A percentile compares a stretch with the other conserved stretches of the same genome.
Evolutionary conservation across 2,329 filamentous ascomycete species (phyloP).

Genomic region (Epichloe sibirici): DNA sequence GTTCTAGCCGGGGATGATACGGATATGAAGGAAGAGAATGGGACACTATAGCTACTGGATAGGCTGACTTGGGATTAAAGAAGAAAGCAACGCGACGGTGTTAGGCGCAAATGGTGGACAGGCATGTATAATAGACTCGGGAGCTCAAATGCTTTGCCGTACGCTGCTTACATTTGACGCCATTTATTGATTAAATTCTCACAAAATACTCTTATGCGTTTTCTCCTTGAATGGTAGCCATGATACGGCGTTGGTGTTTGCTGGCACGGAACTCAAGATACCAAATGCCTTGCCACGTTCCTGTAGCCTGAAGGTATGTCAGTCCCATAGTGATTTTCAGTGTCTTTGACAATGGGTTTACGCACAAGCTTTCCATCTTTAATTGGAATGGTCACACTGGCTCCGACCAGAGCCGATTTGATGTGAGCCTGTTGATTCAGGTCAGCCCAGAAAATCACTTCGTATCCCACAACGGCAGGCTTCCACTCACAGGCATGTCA

Average conservation of each 20-base stretch:
- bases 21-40: conserved; percentile 44
- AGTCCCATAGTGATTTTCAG: not conserved
- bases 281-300: conserved; percentile 83
- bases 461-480: not conserved
- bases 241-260: conserved; percentile 68
- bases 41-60: conserved; percentile 17
- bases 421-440: conserved; percentile 58
- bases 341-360: conserved; percentile 4
- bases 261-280: conserved; percentile 76
- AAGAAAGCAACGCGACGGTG: conserved; percentile 18
- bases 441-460: not conserved
- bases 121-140: conserved; percentile 6
- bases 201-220: conserved; percentile 28
- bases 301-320: conserved; percentile 34
- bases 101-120: conserved; percentile 19
- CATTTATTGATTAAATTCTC: not conserved
- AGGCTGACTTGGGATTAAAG: conserved; percentile 14
- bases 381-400: conserved; percentile 84
- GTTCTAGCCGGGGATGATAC: conserved; percentile 52
- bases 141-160: not conserved
- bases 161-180: not conserved
- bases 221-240: conserved; percentile 92
- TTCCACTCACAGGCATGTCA: conserved; percentile 70
- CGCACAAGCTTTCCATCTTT: conserved; percentile 64
- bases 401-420: conserved; percentile 80